Conservation (phyloP, 2,329 filamentous ascomycete genomes). For the Botryotinia calthae region DNA sequence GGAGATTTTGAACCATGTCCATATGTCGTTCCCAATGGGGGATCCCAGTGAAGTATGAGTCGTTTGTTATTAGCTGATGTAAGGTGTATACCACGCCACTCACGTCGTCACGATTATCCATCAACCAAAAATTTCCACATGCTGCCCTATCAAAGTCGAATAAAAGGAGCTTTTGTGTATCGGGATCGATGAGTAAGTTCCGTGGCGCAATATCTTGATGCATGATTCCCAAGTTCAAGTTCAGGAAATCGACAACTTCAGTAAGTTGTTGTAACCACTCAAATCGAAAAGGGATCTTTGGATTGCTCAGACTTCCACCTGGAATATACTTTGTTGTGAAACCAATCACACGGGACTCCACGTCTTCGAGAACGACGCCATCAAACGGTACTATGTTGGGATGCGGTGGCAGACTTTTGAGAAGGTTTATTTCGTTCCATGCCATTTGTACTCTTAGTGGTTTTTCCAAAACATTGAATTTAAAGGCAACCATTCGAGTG, state of each 20-base stretch:
- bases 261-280: conserved; percentile 42
- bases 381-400: not conserved
- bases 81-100: conserved; percentile 28
- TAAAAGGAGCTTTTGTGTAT: conserved; percentile 39
- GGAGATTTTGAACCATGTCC: conserved; percentile 30
- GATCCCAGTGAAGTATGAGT: conserved; percentile 19
- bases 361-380: not conserved
- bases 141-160: conserved; percentile 40
- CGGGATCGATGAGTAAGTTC: conserved; percentile 41
- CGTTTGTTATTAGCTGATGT: conserved; percentile 28
- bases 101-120: conserved; percentile 33
- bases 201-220: conserved; percentile 43
- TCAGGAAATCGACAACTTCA: conserved; percentile 41
- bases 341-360: not conserved
- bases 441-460: not conserved
- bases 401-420: not conserved
- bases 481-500: not conserved
- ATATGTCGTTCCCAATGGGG: conserved; percentile 22
- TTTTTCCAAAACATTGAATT: not conserved
- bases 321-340: not conserved
- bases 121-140: conserved; percentile 5
- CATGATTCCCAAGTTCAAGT: conserved; percentile 41
- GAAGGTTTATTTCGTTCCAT: not conserved
- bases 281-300: conserved; percentile 39
- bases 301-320: not conserved